Base-by-base conservation (phyloP, 225 moss, liverwort and hornwort species). In the Polytrichum commune region DNA sequence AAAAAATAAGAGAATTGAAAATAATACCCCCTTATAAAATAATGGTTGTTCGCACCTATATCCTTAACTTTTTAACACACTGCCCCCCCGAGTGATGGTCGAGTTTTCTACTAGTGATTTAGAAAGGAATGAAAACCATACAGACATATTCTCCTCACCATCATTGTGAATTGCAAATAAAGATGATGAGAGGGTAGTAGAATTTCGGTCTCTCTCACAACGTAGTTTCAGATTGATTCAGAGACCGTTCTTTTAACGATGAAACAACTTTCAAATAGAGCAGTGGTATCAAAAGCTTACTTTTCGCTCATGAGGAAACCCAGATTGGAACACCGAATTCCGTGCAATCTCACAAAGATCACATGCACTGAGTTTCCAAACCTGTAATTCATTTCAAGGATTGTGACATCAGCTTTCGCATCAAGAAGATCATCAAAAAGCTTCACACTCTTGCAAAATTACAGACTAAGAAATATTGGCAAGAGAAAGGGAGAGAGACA, bases 281-380 rank as follows among this genome's bases (percentile, higher is more conserved):
- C 3, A 18, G n/a, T 30, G 18, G 22, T 32, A 30, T 25, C 4
- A 64, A 4, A 10, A 18, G 57, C 7, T 53, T 68, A 93, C 95
- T 83, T 98, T 94, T 22, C 79, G 73, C 0, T 85, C 71, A 54
- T 98, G 90, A 29, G 78, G 84, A 82, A 98, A 98, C 18, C 94
- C 92, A 7, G 94, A 94, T 77, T 98, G 97, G 69, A 89, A 92
- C 5, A 94, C 91, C 5, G 94, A 98, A 72, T 94, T 98, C 60
- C 84, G 69, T 27, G 97, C 97, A 78, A 98, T 92, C 75, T 98
- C 97, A 73, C 97, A 98, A 57, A 94, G 85, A 83, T 98, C 94
- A 70, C 92, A 94, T 23, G 97, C 90, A 81, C 94, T 94, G 4
- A 98, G 5, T 82, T 94, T 94, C 97, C 94, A 98, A 54, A 98